Percentiles rank a stretch among this genome's conserved stretches.
Evolutionary conservation across 2,329 filamentous ascomycete genomes (phyloP).

Genomic region (Didymella segeticola): DNA sequence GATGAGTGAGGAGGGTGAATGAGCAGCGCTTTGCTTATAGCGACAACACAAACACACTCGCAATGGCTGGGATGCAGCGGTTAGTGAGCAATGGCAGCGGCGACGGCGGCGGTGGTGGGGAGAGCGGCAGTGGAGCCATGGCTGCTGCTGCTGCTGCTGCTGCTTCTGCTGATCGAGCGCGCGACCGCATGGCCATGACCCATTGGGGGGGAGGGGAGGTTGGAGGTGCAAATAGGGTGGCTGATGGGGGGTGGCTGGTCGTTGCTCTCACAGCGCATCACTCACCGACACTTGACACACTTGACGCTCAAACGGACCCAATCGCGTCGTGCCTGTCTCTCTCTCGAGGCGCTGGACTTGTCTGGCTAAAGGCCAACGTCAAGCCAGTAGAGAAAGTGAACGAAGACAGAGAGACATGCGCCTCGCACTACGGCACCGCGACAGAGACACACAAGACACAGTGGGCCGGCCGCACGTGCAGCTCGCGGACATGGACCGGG

Average conservation of each 20-base stretch:
- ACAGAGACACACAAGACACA: too few species aligned
- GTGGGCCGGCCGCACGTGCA: slow-evolving; percentile 14
- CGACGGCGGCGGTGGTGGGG: slow-evolving; percentile 22
- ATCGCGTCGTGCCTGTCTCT: too few species aligned
- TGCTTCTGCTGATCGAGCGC: slow-evolving; percentile 10
- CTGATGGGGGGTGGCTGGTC: slow-evolving; percentile 24
- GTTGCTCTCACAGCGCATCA: slow-evolving; percentile 15
- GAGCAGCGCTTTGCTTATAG: slow-evolving; percentile 30
- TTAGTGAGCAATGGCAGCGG: too few species aligned
- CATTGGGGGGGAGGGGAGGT: slow-evolving; percentile 25
- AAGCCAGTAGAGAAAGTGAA: neutral
- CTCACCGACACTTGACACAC: slow-evolving; percentile 12
- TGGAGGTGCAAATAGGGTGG: slow-evolving; percentile 30
- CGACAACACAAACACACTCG: slow-evolving; percentile 16
- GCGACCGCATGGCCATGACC: slow-evolving; percentile 7
- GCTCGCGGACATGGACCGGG: slow-evolving; percentile 1
- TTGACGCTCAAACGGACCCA: slow-evolving; percentile 23
- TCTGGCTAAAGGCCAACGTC: slow-evolving; percentile 12
- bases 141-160: too few species aligned
- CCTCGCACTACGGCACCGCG: too few species aligned
- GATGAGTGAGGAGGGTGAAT: slow-evolving; percentile 9
- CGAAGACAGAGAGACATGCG: neutral
- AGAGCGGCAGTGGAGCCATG: slow-evolving; percentile 33
- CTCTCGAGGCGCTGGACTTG: slow-evolving; percentile 21
- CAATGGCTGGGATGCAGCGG: slow-evolving; percentile 32